phyloP scores from a whole-genome alignment of 257 asterid genomes.

The Solanum appendiculatum region DNA sequence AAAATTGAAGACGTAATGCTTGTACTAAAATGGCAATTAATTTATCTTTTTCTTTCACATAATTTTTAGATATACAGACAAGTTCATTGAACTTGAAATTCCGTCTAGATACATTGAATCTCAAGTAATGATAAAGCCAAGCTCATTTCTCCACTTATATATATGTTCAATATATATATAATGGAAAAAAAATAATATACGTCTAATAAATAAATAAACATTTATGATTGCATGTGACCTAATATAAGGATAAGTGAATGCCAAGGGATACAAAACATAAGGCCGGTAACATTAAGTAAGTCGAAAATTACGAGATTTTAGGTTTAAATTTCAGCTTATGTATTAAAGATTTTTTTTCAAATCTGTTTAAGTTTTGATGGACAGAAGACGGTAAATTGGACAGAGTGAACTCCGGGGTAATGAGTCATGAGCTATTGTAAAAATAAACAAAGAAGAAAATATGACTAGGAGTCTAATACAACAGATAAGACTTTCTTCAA shows the following conservation, averaged over 20 bases:
- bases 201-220: neutral
- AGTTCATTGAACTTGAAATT: conserved; percentile 11
- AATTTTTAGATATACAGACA: neutral
- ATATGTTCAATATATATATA: neutral
- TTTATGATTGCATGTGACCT: neutral
- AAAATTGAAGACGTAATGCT: neutral
- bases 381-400: conserved; percentile 11
- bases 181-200: neutral
- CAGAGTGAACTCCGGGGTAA: neutral
- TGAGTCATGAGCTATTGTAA: no score
- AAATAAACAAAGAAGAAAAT: no score
- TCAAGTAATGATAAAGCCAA: neutral
- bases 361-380: neutral
- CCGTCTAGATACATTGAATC: conserved; percentile 17
- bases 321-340: no score
- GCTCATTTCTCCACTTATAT: neutral
- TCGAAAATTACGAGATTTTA: no score
- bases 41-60: neutral
- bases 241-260: neutral
- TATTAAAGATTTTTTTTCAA: no score
- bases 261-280: neutral
- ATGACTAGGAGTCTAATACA: neutral
- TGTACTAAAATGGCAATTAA: neutral
- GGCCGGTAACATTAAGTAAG: no score
- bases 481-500: neutral